Evolutionary conservation across 441 rosid genomes (phyloP), one percentile per base, ranked within the genome.

Genomic region (Populus tomentosa): DNA sequence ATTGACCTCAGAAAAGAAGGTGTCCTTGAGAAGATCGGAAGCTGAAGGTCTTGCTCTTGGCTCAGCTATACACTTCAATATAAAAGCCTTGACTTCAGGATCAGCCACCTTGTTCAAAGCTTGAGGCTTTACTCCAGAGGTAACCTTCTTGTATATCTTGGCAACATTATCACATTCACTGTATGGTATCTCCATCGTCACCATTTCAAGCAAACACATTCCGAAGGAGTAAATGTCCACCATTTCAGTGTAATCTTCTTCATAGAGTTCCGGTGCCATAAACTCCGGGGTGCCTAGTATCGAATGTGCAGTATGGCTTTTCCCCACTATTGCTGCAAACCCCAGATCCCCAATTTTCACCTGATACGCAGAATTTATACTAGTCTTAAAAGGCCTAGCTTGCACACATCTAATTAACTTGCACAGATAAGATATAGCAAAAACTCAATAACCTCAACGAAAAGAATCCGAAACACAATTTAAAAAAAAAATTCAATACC

Each of bases 231-330:
- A 93, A 38, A 93, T 88, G 82, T 93, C 96, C 1, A 91, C 94
- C 26, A 88, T 86, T 74, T 93, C 96, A 28, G 90, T 90, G 85
- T 93, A 93, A 38, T 90, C 94, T 79, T 91, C 98, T 59, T 93
- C 96, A 28, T 93, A 93, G 13, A 93, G 88, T 85, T 93, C 98
- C 1, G 97, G 97, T 36, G 97, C 97, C 97, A 93, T 93, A 85
- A 86, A 93, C 72, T 91, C 97, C 20, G 97, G 96, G 30, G 94
- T 91, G 36, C 93, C 95, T 46, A 92, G 77, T 61, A 92, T 89
- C 74, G 93, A 87, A 72, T 84, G 90, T 28, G 95, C 97, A 50
- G 86, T 86, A 59, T 93, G 94, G 82, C 87, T 90, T 85, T 82
- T 90, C 87, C 89, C 89, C 78, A 88, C 89, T 72, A 85, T 87